These are phyloP conservation scores for Chytridiales sp. DNA, from an alignment of 371 early-diverging fungal genomes.

Conservation along the genomic window DNA sequence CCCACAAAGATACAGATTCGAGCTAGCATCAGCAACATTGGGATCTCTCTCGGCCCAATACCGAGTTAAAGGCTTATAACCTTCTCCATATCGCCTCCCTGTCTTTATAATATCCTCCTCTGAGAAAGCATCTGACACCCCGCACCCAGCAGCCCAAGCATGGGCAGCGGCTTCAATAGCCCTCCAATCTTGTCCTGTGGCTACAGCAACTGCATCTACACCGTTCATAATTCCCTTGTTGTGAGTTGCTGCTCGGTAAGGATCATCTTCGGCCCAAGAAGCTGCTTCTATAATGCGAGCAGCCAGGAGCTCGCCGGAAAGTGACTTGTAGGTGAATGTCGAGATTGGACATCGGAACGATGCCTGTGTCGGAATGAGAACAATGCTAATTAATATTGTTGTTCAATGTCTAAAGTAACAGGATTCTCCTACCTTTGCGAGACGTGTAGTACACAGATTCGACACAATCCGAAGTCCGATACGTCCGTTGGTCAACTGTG, in stretches of 20 bases:
- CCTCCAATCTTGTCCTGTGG: slow-evolving; percentile 74
- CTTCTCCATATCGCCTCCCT: neutral
- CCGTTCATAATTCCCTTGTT: slow-evolving; percentile 80
- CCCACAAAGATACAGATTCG: slow-evolving; percentile 51
- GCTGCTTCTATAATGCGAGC: slow-evolving; percentile 60
- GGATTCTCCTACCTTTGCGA: slow-evolving; percentile 50
- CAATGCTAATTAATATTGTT: neutral
- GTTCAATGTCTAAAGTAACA: slow-evolving; percentile 1
- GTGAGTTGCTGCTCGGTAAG: slow-evolving; percentile 65
- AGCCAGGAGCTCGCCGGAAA: slow-evolving; percentile 56
- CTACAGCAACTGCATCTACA: slow-evolving; percentile 69
- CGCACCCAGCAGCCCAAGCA: slow-evolving; percentile 58
- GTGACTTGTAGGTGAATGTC: slow-evolving; percentile 57
- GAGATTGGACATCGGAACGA: slow-evolving; percentile 59
- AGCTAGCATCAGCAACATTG: slow-evolving; percentile 21
- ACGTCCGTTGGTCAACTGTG: slow-evolving; percentile 50
- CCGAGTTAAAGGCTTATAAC: slow-evolving; percentile 57
- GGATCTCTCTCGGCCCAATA: slow-evolving; percentile 63
- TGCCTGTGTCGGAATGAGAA: slow-evolving; percentile 35
- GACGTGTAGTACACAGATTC: slow-evolving; percentile 59
- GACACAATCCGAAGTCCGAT: slow-evolving; percentile 62
- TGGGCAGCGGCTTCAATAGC: slow-evolving; percentile 70
- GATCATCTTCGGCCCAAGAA: slow-evolving; percentile 66
- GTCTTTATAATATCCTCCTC: neutral
- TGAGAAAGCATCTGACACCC: slow-evolving; percentile 2